A percentile compares a stretch with the other conserved stretches of the same genome.
Conservation (phyloP, 495 filamentous ascomycete genomes). For the Aspergillus bridgeri region DNA sequence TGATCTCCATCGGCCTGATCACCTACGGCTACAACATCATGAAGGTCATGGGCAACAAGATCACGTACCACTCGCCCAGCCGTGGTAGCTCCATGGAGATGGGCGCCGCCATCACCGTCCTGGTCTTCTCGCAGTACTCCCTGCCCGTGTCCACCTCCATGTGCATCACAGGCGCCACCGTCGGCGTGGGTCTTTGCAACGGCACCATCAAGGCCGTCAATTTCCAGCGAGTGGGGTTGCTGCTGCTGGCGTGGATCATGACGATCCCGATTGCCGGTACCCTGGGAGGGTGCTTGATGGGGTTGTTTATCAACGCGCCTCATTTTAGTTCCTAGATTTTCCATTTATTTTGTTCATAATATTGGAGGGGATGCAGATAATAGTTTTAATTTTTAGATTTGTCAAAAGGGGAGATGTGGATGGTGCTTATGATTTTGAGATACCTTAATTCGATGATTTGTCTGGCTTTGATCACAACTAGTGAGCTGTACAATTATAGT, state of each 20-base stretch:
- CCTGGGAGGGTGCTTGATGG: conserved; percentile 58
- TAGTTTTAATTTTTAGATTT: no score
- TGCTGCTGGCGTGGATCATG: conserved; percentile 56
- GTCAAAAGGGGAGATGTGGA: no score
- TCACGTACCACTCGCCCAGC: conserved; percentile 62
- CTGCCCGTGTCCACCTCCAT: conserved; percentile 59
- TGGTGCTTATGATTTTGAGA: no score
- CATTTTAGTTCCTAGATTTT: conserved; percentile 34
- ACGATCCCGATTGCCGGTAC: conserved; percentile 63
- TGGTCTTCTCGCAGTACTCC: conserved; percentile 58
- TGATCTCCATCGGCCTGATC: conserved; percentile 54
- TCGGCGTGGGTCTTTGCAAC: conserved; percentile 57
- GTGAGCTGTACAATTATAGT: no score
- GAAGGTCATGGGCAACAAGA: conserved; percentile 66
- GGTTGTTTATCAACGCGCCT: conserved; percentile 58
- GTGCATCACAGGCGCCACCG: conserved; percentile 58
- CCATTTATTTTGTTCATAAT: neutral
- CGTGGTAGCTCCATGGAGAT: conserved; percentile 63
- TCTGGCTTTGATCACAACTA: no score
- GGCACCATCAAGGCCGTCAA: conserved; percentile 58
- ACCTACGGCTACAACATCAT: conserved; percentile 71
- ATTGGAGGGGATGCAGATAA: neutral
- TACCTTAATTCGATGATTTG: no score
- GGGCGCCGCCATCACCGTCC: conserved; percentile 62
- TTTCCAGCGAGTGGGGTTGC: conserved; percentile 56